A percentile compares a stretch with the other conserved stretches of the same genome.
These are phyloP conservation scores for Phoma herbarum DNA, from an alignment of 2,329 filamentous ascomycete species.

Conservation along the genomic window DNA sequence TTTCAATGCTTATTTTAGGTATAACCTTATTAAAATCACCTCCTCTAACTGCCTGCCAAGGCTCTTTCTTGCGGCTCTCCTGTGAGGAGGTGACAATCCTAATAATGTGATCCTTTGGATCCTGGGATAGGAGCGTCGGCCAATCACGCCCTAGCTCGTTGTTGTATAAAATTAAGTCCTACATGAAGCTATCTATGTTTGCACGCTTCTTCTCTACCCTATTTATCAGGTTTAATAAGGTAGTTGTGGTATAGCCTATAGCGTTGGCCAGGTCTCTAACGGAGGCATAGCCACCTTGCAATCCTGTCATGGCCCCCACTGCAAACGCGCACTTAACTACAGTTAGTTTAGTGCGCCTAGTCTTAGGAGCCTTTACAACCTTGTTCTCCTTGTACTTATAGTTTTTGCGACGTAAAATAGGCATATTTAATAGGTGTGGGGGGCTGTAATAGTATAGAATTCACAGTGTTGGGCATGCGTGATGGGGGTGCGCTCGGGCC, in stretches of 20 bases:
- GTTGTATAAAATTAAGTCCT: background rate
- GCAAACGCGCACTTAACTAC: background rate
- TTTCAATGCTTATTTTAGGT: conserved; percentile 12
- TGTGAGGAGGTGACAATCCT: background rate
- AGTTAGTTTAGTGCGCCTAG: background rate
- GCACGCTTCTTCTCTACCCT: background rate
- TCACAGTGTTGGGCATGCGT: background rate
- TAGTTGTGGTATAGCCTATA: background rate
- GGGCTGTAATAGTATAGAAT: background rate
- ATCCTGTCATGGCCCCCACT: background rate
- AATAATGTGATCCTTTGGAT: background rate
- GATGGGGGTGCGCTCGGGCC: conserved; percentile 1
- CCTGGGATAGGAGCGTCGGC: background rate
- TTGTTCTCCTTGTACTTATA: background rate
- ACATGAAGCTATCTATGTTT: background rate
- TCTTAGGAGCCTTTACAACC: background rate
- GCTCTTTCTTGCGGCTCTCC: conserved; percentile 7
- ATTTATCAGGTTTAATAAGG: background rate
- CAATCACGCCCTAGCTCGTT: background rate
- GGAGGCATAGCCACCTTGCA: background rate
- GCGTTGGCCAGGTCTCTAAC: background rate
- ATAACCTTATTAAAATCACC: conserved; percentile 6
- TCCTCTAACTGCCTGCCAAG: conserved; percentile 9
- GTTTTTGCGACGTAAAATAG: background rate
- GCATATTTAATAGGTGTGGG: background rate